phyloP scores from a whole-genome alignment of 73 alveolate genomes.

The Paramecium biaurelia region DNA sequence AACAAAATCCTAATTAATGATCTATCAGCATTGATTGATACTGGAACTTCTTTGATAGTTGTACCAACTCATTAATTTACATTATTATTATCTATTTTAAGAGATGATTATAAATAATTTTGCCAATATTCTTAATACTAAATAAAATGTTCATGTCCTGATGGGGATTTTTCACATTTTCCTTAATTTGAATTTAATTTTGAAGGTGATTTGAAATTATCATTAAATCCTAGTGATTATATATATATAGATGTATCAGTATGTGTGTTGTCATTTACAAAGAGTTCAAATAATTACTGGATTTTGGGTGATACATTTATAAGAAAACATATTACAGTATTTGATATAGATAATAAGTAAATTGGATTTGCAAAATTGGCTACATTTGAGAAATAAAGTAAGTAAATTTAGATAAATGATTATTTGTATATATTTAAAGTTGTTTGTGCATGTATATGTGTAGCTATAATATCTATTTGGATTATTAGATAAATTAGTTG shows the following conservation, averaged over 20 bases:
- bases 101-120: background rate
- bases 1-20: background rate
- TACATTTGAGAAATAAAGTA: background rate
- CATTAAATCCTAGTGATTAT: background rate
- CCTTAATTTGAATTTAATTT: background rate
- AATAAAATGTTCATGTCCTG: conserved; percentile 44
- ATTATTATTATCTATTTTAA: background rate
- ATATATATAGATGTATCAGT: background rate
- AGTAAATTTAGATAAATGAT: background rate
- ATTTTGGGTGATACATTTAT: conserved; percentile 8
- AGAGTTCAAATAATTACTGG: background rate
- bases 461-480: background rate
- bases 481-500: background rate
- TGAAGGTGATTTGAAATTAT: background rate
- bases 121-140: background rate
- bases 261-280: background rate
- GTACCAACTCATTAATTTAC: conserved; percentile 5
- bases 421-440: conserved; percentile 18
- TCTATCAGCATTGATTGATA: background rate
- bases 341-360: background rate
- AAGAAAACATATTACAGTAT: background rate
- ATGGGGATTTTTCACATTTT: background rate
- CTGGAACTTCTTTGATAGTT: conserved; percentile 25
- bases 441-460: background rate
- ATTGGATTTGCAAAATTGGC: background rate